Conservation (phyloP, 306 rosid genomes). For the Cicer judaicum region DNA sequence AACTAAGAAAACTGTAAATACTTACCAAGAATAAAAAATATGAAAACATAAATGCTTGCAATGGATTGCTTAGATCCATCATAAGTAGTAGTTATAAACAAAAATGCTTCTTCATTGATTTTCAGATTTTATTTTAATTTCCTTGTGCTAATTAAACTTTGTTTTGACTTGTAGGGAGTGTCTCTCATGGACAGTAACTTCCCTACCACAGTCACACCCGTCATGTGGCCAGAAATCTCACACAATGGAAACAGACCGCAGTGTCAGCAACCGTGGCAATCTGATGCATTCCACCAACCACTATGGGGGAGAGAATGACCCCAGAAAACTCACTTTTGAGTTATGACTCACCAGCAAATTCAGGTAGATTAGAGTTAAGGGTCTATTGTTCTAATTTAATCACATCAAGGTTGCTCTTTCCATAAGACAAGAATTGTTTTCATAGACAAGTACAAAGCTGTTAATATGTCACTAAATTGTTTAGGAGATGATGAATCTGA, state of each 20-base stretch:
- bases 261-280: slow-evolving; percentile 78
- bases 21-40: slow-evolving; percentile 15
- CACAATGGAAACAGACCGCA: slow-evolving; percentile 69
- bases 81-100: neutral
- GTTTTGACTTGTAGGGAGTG: slow-evolving; percentile 57
- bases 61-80: slow-evolving; percentile 22
- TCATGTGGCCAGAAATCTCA: slow-evolving; percentile 70
- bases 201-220: slow-evolving; percentile 62
- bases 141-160: slow-evolving; percentile 31
- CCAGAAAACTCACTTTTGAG: slow-evolving; percentile 80
- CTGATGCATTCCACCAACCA: slow-evolving; percentile 65
- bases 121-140: slow-evolving; percentile 29
- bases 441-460: neutral
- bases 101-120: neutral
- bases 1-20: slow-evolving; percentile 30
- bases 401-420: neutral
- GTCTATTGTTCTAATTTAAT: slow-evolving; percentile 15
- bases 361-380: slow-evolving; percentile 60
- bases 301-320: slow-evolving; percentile 74
- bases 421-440: slow-evolving; percentile 9
- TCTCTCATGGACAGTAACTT: slow-evolving; percentile 67
- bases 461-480: neutral
- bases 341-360: slow-evolving; percentile 76
- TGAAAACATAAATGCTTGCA: slow-evolving; percentile 14
- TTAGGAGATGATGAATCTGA: slow-evolving; percentile 22